A percentile compares a stretch with the other conserved stretches of the same genome.
Evolutionary conservation across 441 rosid species (phyloP).

Genomic region (Erodium moschatum): DNA sequence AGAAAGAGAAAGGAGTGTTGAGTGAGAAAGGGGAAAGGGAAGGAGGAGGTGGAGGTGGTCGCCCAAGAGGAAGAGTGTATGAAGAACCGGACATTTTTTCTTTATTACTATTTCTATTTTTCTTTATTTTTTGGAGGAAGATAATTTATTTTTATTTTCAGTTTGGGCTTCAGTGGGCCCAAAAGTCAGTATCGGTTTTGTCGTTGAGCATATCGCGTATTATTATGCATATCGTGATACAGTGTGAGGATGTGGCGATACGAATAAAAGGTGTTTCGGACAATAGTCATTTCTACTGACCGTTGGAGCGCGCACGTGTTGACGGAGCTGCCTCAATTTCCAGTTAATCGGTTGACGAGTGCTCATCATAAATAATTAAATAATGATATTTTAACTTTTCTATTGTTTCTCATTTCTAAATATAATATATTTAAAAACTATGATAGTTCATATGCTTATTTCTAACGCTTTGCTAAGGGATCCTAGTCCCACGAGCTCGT

Average conservation of each 20-base stretch:
- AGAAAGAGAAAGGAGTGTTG: background rate
- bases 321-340: no score
- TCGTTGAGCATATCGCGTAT: background rate
- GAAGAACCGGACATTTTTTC: constrained; percentile 5
- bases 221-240: background rate
- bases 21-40: background rate
- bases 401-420: no score
- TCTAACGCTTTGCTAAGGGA: no score
- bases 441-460: no score
- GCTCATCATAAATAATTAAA: no score
- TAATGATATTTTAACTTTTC: no score
- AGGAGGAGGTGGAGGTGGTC: background rate
- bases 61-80: background rate
- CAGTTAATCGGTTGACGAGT: no score
- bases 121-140: background rate
- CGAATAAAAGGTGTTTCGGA: no score
- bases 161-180: constrained; percentile 5
- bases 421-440: no score
- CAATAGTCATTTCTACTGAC: no score
- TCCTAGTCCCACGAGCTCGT: no score
- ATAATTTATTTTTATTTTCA: background rate
- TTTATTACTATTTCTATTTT: background rate
- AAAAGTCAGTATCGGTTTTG: constrained; percentile 4
- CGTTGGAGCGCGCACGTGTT: no score
- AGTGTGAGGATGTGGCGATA: background rate